A percentile compares a stretch with the other conserved stretches of the same genome.
Conservation (phyloP, 2,329 filamentous ascomycete species). For the Fusarium oxysporum region DNA sequence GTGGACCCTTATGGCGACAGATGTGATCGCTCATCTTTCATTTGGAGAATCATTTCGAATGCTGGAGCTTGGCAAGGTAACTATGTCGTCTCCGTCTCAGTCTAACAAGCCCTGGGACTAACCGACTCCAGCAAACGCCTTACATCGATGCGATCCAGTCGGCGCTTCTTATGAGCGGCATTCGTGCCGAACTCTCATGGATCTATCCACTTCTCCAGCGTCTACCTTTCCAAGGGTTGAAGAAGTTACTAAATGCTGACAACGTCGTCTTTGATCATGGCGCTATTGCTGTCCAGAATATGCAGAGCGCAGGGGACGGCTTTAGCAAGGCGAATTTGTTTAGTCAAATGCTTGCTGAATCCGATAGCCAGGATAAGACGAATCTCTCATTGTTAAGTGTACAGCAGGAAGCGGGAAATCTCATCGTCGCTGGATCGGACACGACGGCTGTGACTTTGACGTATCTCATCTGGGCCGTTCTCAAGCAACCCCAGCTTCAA, state of each 20-base stretch:
- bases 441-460: slow-evolving; percentile 25
- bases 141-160: slow-evolving; percentile 4
- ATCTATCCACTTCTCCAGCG: not conserved
- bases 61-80: slow-evolving; percentile 20
- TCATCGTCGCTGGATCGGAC: slow-evolving; percentile 25
- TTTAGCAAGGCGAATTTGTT: not conserved
- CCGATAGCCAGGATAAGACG: not conserved
- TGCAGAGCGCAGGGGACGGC: not conserved
- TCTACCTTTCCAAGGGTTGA: fast-evolving
- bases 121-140: not conserved
- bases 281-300: not conserved
- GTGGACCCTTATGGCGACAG: slow-evolving; percentile 32
- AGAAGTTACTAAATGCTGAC: not conserved
- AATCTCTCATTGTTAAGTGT: not conserved
- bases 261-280: not conserved
- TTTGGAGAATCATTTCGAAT: slow-evolving; percentile 32
- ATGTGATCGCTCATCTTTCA: slow-evolving; percentile 23
- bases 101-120: fast-evolving
- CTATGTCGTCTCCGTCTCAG: not conserved
- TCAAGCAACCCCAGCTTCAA: slow-evolving; percentile 4
- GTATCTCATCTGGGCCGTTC: slow-evolving; percentile 26
- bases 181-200: not conserved
- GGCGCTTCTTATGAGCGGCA: not conserved
- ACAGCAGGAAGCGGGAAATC: not conserved
- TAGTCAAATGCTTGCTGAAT: slow-evolving; percentile 1